Base-by-base conservation (phyloP, 805 yeast genomes). In the Wickerhamomyces sydowiorum region DNA sequence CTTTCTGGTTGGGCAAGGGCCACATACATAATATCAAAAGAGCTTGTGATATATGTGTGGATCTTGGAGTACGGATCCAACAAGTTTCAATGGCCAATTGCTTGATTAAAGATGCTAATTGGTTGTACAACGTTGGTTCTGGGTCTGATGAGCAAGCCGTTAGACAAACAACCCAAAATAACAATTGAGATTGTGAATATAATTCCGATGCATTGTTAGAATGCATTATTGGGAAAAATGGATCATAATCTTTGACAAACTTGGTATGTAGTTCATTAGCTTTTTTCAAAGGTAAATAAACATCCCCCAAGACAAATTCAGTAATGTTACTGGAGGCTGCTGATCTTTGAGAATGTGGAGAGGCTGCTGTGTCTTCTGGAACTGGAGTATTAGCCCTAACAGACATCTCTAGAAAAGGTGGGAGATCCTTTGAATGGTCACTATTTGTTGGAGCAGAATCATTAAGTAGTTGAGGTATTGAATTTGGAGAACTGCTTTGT, bases 1-100 rank as follows among this genome's bases (percentile, higher is more conserved):
- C 91, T 56, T 89, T 90, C 56, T 86, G 90, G 55, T 89, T 89
- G 0, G 97, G 97, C 36, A 90, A 62, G 0, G 96, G 96, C 97
- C 97, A 90, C 14, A 80, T 79, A 23, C 90, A 79, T 23, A 90
- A 67, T n/a, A 90, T 82, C 21, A 90, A 65, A 31, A 90, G 67
- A 0, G 96, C 95, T 57, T 90, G 97, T 7, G 90, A 87, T 31
- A 90, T 90, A 60, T 90, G 96, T 0, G 96, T 86, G 3, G 96
- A 86, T 56, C 97, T 73, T 2, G 97, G 96, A 0, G 97, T 90
- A 43, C 90, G 69, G 38, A 89, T 78, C 95, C 96, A 87, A 63
- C 96, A 88, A 0, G 95, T 86, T 55, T 86, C 95, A 40, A 87
- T 87, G 0, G 96, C 96, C 50, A 89, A 66, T 54, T 86, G 93